phyloP scores from a whole-genome alignment of 305 asterid species.

The Fraxinus nigra region DNA sequence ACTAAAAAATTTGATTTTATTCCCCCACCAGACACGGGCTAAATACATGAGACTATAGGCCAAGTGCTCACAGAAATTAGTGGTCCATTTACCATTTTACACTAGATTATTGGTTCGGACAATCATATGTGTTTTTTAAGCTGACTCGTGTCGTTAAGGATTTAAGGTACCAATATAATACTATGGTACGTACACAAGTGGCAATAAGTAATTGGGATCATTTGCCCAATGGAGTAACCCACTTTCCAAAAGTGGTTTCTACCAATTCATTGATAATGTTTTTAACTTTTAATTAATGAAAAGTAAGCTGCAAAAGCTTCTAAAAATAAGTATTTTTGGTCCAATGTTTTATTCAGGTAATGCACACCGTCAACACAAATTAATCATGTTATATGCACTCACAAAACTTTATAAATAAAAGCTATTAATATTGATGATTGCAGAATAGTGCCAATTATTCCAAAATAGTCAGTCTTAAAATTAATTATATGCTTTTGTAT shows the following conservation, averaged over 20 bases:
- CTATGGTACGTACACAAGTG: neutral
- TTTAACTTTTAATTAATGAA: neutral
- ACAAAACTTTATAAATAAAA: neutral
- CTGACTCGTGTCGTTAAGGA: neutral
- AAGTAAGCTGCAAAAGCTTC: neutral
- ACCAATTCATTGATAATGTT: constrained; percentile 1
- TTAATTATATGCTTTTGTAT: neutral
- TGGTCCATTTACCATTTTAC: neutral
- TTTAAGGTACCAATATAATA: neutral
- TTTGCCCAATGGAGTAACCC: neutral
- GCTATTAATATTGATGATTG: neutral
- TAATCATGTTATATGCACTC: neutral
- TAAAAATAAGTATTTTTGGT: neutral
- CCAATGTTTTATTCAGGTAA: neutral
- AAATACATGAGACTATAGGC: neutral
- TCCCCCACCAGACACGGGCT: too few species aligned
- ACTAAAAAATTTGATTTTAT: too few species aligned
- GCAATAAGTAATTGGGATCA: neutral
- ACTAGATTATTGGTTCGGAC: neutral
- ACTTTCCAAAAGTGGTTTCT: constrained; percentile 2
- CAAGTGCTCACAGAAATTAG: neutral
- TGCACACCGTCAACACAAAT: neutral
- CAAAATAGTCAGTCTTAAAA: neutral
- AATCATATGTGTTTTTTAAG: neutral
- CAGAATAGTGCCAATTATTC: neutral